Evolutionary conservation across 1,139 yeast species (phyloP), one percentile per base, ranked within the genome.

Genomic region (Hemisphaericaspora xylanilytica): DNA sequence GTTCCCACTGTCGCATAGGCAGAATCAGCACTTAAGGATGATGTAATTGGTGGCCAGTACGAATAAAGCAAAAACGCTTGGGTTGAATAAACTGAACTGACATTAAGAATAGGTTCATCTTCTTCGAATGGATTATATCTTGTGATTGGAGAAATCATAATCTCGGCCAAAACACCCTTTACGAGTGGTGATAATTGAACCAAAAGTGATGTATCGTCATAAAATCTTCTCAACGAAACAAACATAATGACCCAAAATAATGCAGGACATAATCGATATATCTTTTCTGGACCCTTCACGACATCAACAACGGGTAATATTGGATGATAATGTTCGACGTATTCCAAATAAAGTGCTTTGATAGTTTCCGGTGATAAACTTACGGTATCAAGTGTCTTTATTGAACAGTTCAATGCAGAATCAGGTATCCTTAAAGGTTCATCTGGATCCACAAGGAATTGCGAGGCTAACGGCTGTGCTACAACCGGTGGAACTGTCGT

Each of bases 1-100:
- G 87, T 81, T 0, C 97, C 97, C 12, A 88, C 84, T 1, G 97
- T 87, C 54, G 85, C 87, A 94, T 97, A 92, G 3, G 96, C 85
- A 4, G 96, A 85, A 55, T 92, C 97, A 0, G 97, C 96, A 60
- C 95, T 85, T 35, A 92, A 71, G 0, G 97, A 87, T 1, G 97
- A 88, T 0, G 97, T 87, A 35, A 90, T 73, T 2, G 97, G 96
- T 0, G 97, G 97, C 97, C 97, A 92, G 59, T 84, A 81, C 1
- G 97, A 83, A 58, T 86, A 88, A 5, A 92, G 67, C 25, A 92
- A 64, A 48, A 90, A 84, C 0, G 97, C 97, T 58, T 92, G 98
- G 1, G 90, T 97, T 0, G 96, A 85, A 55, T 84, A 90, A 0
- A 90, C 96, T n/a, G 95, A 85, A 11, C 95, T 86, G 1, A 88